Evolutionary conservation across 108 stramenopile genomes (phyloP).

Genomic region (Cyclotella kingstonii): DNA sequence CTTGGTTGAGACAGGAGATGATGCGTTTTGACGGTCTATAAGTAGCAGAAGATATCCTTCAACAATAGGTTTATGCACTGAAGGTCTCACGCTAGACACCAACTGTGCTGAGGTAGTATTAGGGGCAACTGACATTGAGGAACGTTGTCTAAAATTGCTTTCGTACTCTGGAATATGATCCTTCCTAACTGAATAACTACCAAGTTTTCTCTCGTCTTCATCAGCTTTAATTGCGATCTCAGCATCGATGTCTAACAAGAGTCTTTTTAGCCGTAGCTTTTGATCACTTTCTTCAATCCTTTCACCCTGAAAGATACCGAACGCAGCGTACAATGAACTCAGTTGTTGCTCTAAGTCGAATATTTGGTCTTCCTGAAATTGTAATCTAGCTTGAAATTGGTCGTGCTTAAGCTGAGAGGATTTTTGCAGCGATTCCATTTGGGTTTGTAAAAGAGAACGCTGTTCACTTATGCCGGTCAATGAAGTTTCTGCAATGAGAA

Average conservation of each 20-base stretch:
- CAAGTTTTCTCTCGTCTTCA: constrained; percentile 21
- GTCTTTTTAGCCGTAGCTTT: constrained; percentile 7
- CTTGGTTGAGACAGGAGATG: too few relatives aligned
- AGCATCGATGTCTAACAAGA: constrained; percentile 38
- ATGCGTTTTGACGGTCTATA: too few relatives aligned
- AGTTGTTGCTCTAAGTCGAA: constrained; percentile 72
- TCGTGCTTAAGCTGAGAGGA: constrained; percentile 53
- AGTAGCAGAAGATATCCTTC: constrained; percentile 29
- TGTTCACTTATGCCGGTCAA: constrained; percentile 33
- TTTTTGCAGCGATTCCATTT: constrained; percentile 34
- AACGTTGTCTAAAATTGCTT: neutral
- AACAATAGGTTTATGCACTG: constrained; percentile 21
- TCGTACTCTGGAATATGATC: neutral
- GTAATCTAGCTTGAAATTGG: constrained; percentile 56
- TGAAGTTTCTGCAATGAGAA: constrained; percentile 44
- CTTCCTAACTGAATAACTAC: too few relatives aligned
- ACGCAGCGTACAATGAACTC: constrained; percentile 65
- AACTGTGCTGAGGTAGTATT: neutral
- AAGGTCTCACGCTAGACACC: constrained; percentile 15
- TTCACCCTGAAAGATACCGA: constrained; percentile 60
- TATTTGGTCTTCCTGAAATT: constrained; percentile 62
- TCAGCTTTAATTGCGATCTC: constrained; percentile 31
- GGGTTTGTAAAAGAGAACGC: constrained; percentile 21
- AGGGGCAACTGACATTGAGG: neutral
- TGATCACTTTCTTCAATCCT: constrained; percentile 29